Evolutionary conservation across 768 basidiomycete species (phyloP).

Genomic region (Termitomyces sp.): DNA sequence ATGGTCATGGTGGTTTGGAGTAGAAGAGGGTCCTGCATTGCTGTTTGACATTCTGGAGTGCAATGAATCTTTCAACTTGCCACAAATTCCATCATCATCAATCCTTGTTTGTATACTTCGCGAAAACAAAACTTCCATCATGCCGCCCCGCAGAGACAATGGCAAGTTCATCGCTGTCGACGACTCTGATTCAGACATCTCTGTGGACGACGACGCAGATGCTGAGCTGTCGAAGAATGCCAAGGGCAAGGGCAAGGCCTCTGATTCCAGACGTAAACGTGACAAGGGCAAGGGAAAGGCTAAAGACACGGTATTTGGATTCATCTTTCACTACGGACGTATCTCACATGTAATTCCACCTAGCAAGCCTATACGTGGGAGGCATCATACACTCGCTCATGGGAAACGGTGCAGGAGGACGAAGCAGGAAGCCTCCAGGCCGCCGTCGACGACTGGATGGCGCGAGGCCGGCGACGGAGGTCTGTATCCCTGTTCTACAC

Average conservation of each 20-base stretch:
- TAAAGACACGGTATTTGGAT: conserved; percentile 40
- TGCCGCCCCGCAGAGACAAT: conserved; percentile 32
- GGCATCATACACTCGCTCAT: conserved; percentile 88
- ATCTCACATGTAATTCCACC: conserved; percentile 1
- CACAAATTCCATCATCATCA: background rate
- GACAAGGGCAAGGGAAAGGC: conserved; percentile 53
- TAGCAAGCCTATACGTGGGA: conserved; percentile 95
- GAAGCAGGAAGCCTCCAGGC: conserved; percentile 87
- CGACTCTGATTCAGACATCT: conserved; percentile 71
- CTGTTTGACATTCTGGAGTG: conserved; percentile 8
- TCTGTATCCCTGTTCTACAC: conserved; percentile 27
- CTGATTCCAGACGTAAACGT: conserved; percentile 14
- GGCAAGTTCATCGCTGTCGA: conserved; percentile 47
- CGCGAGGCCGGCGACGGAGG: conserved; percentile 82
- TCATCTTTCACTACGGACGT: background rate
- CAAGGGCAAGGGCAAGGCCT: conserved; percentile 48
- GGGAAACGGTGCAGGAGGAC: conserved; percentile 98
- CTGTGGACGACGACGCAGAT: conserved; percentile 51
- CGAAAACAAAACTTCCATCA: conserved; percentile 13
- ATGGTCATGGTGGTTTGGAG: conserved; percentile 2
- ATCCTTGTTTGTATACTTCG: conserved; percentile 1
- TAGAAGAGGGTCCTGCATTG: conserved; percentile 3
- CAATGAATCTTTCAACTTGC: background rate
- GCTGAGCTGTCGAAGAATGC: conserved; percentile 18
- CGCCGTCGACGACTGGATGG: conserved; percentile 87